Percentiles rank a stretch among this genome's conserved stretches.
Conservation (phyloP, 2,329 filamentous ascomycete genomes). For the Trichoderma polysporum region DNA sequence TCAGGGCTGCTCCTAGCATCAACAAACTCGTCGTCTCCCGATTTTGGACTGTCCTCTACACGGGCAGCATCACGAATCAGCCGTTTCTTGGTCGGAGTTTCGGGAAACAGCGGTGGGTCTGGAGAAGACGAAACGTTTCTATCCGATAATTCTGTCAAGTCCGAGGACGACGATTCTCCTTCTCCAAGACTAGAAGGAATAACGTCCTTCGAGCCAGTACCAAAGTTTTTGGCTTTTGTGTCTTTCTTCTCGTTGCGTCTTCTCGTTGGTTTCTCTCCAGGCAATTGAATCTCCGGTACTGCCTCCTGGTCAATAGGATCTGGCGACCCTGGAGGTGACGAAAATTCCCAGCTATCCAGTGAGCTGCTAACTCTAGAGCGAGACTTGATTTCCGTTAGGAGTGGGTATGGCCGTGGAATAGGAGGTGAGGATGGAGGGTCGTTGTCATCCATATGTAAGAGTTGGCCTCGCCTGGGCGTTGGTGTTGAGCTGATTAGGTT, state of each 20-base stretch:
- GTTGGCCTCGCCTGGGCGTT: conserved; percentile 57
- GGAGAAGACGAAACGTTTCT: not conserved
- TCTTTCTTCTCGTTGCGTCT: conserved; percentile 23
- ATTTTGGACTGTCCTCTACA: conserved; percentile 41
- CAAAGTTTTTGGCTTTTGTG: not conserved
- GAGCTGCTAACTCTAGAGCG: conserved; percentile 40
- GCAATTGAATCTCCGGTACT: conserved; percentile 22
- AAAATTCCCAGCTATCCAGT: conserved; percentile 53
- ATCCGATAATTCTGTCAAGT: conserved; percentile 19
- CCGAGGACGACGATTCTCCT: not conserved
- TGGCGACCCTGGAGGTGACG: conserved; percentile 57
- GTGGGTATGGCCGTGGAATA: conserved; percentile 52
- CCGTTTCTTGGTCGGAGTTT: conserved; percentile 25
- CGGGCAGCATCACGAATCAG: conserved; percentile 14
- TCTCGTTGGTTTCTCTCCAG: conserved; percentile 20
- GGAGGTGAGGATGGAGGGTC: conserved; percentile 61
- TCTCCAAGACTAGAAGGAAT: conserved; percentile 33
- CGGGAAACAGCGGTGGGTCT: conserved; percentile 12
- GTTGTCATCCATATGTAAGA: conserved; percentile 48
- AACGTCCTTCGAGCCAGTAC: conserved; percentile 24
- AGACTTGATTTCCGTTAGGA: conserved; percentile 53
- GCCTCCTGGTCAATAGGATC: conserved; percentile 32
- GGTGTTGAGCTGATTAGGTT: conserved; percentile 60
- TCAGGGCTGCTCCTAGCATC: conserved; percentile 50
- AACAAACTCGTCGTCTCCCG: conserved; percentile 48